These are phyloP conservation scores for Xylariaceae sp. DNA, from an alignment of 2,329 filamentous ascomycete genomes.

Conservation along the genomic window DNA sequence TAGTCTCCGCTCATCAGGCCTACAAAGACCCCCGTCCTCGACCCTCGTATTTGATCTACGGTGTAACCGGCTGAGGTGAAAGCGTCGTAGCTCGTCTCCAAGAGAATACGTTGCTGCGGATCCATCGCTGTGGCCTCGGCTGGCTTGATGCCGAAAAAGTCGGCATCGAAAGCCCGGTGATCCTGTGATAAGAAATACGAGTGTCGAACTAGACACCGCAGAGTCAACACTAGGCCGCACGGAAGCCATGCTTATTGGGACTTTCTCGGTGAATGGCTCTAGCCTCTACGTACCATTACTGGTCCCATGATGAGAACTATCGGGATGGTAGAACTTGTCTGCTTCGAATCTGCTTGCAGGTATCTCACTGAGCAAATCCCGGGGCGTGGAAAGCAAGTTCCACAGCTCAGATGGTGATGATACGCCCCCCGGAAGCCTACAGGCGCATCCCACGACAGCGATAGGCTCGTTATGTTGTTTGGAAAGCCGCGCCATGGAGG, in stretches of 20 bases:
- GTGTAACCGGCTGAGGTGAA: slow-evolving; percentile 2
- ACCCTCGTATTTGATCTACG: slow-evolving; percentile 1
- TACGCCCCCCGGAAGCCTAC: slow-evolving; percentile 3
- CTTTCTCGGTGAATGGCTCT: no score
- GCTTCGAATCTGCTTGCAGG: slow-evolving; percentile 2
- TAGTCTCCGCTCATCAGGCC: slow-evolving; percentile 7
- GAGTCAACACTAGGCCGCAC: no score
- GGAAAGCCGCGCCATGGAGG: no score
- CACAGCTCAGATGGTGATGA: slow-evolving; percentile 5
- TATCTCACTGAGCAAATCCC: slow-evolving; percentile 1
- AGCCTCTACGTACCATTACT: slow-evolving; percentile 5
- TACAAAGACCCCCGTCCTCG: slow-evolving; percentile 8
- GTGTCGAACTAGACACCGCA: no score
- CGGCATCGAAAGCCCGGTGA: slow-evolving; percentile 5
- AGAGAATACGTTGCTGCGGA: slow-evolving; percentile 8
- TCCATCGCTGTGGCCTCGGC: slow-evolving; percentile 9
- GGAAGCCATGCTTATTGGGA: no score
- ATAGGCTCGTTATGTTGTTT: slow-evolving; percentile 10
- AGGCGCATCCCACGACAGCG: slow-evolving; percentile 6
- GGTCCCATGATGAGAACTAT: slow-evolving; percentile 2
- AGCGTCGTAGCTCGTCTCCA: slow-evolving; percentile 8
- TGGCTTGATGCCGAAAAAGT: slow-evolving; percentile 8
- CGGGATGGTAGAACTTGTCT: slow-evolving; percentile 3
- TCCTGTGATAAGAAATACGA: slow-evolving; percentile 7
- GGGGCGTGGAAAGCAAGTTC: neutral